These are phyloP conservation scores for Fusarium oligoseptatum DNA, from an alignment of 2,329 filamentous ascomycete genomes.

Conservation along the genomic window DNA sequence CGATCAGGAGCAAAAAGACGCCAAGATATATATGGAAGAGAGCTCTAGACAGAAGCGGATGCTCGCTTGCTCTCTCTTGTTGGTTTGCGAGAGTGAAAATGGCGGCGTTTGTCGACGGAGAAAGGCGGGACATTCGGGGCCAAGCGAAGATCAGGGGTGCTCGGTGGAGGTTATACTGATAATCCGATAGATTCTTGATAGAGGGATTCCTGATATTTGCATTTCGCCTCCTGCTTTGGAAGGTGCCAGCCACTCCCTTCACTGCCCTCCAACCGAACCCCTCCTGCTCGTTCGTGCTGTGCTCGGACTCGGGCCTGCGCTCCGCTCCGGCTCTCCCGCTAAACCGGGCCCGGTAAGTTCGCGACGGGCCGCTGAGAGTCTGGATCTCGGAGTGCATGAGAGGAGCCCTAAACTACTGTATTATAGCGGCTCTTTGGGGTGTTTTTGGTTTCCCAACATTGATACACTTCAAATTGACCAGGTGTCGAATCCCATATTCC, in stretches of 20 bases:
- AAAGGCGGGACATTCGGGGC: neutral
- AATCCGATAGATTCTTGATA: neutral
- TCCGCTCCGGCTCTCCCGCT: neutral
- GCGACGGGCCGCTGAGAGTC: neutral
- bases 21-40: neutral
- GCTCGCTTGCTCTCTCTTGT: neutral
- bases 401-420: neutral
- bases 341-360: neutral
- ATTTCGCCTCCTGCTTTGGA: neutral
- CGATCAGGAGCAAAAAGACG: neutral
- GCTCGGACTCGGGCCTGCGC: neutral
- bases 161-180: neutral
- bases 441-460: neutral
- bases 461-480: neutral
- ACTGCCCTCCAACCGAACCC: neutral
- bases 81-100: neutral
- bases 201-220: neutral
- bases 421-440: neutral
- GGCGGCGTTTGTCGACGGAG: neutral
- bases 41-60: neutral
- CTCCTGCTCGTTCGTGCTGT: neutral
- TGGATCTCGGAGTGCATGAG: neutral
- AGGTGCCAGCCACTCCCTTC: neutral
- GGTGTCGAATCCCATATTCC: neutral
- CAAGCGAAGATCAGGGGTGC: neutral